Evolutionary conservation across 768 basidiomycete species (phyloP).

Genomic region (Tulasnella sp.): DNA sequence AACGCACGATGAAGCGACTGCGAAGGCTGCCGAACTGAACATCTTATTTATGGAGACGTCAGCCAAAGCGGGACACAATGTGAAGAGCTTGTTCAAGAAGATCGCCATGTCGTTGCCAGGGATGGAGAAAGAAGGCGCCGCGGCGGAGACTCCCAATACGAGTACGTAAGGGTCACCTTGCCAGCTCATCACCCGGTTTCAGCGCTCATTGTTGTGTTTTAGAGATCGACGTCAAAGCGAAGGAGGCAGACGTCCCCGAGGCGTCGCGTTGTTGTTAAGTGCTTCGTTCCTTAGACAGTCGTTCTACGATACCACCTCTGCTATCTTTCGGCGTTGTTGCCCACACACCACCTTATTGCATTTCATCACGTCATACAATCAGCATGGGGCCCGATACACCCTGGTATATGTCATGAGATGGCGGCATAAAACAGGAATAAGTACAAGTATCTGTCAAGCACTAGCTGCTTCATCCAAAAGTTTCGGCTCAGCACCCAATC

Average conservation of each 20-base stretch:
- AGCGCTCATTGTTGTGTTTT: not conserved
- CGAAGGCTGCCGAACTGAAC: conserved; percentile 75
- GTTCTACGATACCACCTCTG: too few relatives aligned
- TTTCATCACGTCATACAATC: too few relatives aligned
- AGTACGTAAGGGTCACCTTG: not conserved
- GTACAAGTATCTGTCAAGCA: too few relatives aligned
- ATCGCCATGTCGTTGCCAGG: conserved; percentile 97
- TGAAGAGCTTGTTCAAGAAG: conserved; percentile 98
- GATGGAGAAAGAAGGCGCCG: conserved; percentile 63
- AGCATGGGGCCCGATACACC: too few relatives aligned
- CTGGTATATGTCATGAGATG: too few relatives aligned
- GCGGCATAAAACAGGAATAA: too few relatives aligned
- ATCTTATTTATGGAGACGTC: conserved; percentile 99
- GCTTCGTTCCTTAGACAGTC: too few relatives aligned
- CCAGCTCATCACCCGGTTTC: not conserved
- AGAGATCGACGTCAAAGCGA: conserved; percentile 90
- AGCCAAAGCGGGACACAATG: conserved; percentile 98
- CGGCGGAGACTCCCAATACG: conserved; percentile 13
- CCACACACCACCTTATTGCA: too few relatives aligned
- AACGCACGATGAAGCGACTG: conserved; percentile 93
- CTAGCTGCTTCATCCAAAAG: too few relatives aligned
- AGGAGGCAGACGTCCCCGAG: conserved; percentile 61
- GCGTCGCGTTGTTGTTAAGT: conserved; percentile 79
- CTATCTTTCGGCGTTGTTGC: too few relatives aligned
- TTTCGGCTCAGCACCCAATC: too few relatives aligned